Conservation (phyloP, 73 alveolate species). For the Paramecium sonneborni region DNA sequence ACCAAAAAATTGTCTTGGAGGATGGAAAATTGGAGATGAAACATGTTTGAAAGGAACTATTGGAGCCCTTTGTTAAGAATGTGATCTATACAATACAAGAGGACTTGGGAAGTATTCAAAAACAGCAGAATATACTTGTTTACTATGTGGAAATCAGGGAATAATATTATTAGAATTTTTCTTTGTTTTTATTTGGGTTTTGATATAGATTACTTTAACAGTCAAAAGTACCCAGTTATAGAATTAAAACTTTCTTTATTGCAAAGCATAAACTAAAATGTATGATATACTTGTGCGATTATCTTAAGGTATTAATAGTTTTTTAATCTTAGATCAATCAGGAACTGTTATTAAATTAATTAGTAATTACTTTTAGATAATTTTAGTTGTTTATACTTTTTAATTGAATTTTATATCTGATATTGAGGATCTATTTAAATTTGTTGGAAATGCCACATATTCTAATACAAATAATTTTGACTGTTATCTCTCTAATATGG, state of each 20-base stretch:
- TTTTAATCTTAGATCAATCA: neutral
- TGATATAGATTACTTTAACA: neutral
- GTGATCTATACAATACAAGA: neutral
- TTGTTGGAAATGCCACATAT: neutral
- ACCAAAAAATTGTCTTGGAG: conserved; percentile 43
- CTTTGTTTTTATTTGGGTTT: neutral
- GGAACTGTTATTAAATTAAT: neutral
- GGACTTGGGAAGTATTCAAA: conserved; percentile 20
- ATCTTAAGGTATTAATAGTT: neutral
- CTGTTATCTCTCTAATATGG: neutral
- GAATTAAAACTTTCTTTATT: neutral
- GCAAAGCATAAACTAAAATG: neutral
- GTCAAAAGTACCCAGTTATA: neutral
- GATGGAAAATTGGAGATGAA: conserved; percentile 15
- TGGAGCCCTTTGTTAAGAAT: conserved; percentile 28
- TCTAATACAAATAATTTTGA: neutral
- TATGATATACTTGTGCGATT: neutral
- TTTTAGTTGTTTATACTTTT: neutral
- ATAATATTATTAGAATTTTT: neutral
- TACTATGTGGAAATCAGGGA: neutral
- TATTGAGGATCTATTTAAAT: neutral
- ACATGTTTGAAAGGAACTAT: neutral
- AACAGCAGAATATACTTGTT: conserved; percentile 36
- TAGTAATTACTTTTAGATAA: neutral
- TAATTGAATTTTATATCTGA: neutral